Percentiles rank a stretch among this genome's conserved stretches.
These are phyloP conservation scores for Lasiosphaeriaceae sp. DNA, from an alignment of 495 filamentous ascomycete genomes.

Conservation along the genomic window DNA sequence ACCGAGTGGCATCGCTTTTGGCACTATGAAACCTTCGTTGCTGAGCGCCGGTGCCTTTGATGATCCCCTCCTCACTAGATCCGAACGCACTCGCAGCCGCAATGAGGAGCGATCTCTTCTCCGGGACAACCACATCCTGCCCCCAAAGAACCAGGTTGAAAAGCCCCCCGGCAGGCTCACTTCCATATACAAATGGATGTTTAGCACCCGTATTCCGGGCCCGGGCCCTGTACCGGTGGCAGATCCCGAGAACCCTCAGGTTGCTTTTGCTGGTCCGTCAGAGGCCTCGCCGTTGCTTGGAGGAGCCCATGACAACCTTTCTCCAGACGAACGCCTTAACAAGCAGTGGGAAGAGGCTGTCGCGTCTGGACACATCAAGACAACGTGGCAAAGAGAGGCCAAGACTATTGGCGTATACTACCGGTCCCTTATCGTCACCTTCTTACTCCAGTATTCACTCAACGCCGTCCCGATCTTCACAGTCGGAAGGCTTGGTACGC, in stretches of 20 bases:
- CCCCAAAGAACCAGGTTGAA: constrained; percentile 51
- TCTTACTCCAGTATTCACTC: constrained; percentile 69
- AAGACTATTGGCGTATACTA: constrained; percentile 60
- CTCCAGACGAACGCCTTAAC: constrained; percentile 25
- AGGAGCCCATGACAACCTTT: neutral
- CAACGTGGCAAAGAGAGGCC: constrained; percentile 81
- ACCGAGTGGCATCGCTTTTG: constrained; percentile 62
- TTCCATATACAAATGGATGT: constrained; percentile 37
- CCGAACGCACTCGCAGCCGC: constrained; percentile 60
- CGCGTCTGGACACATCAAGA: constrained; percentile 67
- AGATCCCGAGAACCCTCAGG: constrained; percentile 34
- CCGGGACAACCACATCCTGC: constrained; percentile 71
- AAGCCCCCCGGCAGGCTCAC: constrained; percentile 17
- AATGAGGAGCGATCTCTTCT: constrained; percentile 72
- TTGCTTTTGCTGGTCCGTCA: constrained; percentile 18
- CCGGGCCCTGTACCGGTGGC: no score
- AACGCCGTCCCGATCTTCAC: constrained; percentile 69
- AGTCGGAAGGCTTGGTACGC: constrained; percentile 59
- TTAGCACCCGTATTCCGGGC: constrained; percentile 43
- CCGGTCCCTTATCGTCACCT: constrained; percentile 60
- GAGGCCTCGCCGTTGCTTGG: constrained; percentile 42
- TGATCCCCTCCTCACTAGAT: constrained; percentile 49
- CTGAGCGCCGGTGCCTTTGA: constrained; percentile 16
- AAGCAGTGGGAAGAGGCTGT: constrained; percentile 81
- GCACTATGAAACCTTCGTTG: constrained; percentile 46